Evolutionary conservation across 192 early-diverging fungal genomes (phyloP), one percentile per base, ranked within the genome.

Genomic region (Allomyces javanicus): DNA sequence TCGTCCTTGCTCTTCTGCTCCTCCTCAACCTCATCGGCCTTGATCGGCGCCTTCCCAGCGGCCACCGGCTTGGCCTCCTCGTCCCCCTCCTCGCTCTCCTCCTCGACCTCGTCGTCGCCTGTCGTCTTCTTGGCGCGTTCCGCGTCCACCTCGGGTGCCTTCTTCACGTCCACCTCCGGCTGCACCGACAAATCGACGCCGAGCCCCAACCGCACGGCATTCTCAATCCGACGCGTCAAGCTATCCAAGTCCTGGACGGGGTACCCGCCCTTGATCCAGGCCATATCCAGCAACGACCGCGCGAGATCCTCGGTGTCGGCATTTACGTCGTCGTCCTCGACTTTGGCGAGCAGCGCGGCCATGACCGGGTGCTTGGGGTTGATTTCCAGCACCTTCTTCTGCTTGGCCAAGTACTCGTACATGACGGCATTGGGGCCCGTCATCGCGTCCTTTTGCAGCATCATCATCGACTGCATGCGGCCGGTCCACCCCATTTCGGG

Each of bases 311-410:
- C 71, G 40, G 72, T 72, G 27, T 78, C 76, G 10, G 69, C 69
- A 63, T 85, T 74, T 40, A 78, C 73, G 22, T 79, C 75, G 58
- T 69, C 72, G 62, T 79, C 72, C 7, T 73, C 75, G 14, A 72
- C 65, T 61, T 74, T 75, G 27, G 81, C 76, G 21, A 86, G 68
- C 58, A 87, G 64, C 17, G 75, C 72, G 11, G 74, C 26, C 24
- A 87, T 80, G 50, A 87, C 62, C 44, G 86, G 86, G 62, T 87
- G 86, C 7, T 75, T 68, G 14, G 83, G 83, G 68, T 87, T 87
- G 69, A 87, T 81, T 65, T 87, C 86, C 27, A 87, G 71, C 61
- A 76, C 80, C 76, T 82, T 85, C 72, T 86, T 86, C 65, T 80
- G 78, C 65, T 75, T 72, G 24, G 73, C 68, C 44, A 72, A 73